Conservation (phyloP, 2,329 filamentous ascomycete species). For the Fusarium siculi region DNA sequence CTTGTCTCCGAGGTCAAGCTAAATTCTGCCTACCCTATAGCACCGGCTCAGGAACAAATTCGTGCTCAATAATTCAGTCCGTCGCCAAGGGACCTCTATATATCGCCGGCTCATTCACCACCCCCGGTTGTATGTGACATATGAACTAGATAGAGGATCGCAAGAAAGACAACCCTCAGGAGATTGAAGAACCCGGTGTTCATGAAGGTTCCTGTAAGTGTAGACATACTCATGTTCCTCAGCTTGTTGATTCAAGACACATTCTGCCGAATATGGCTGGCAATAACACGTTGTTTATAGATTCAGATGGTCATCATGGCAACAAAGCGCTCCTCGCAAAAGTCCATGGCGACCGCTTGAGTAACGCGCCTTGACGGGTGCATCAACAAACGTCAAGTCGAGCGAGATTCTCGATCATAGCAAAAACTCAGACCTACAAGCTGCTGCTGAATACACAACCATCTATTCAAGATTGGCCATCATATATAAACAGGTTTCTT, state of each 20-base stretch:
- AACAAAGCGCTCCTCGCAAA: too few species aligned
- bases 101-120: too few species aligned
- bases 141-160: too few species aligned
- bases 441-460: accelerated
- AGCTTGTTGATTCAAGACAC: background rate
- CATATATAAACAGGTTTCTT: background rate
- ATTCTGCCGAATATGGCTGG: accelerated
- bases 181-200: too few species aligned
- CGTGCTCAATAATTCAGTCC: background rate
- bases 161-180: too few species aligned
- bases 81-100: accelerated
- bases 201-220: too few species aligned
- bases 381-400: accelerated
- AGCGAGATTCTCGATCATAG: accelerated
- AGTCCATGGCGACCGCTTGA: too few species aligned
- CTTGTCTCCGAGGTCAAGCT: background rate
- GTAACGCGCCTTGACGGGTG: accelerated
- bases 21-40: background rate
- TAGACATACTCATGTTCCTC: background rate
- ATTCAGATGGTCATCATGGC: accelerated
- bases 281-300: accelerated
- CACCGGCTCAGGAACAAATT: background rate
- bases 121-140: too few species aligned
- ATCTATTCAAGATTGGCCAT: accelerated
- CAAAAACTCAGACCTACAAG: accelerated